A percentile compares a stretch with the other conserved stretches of the same genome.
phyloP scores from a whole-genome alignment of 441 rosid genomes.

The Gossypium schwendimanii region DNA sequence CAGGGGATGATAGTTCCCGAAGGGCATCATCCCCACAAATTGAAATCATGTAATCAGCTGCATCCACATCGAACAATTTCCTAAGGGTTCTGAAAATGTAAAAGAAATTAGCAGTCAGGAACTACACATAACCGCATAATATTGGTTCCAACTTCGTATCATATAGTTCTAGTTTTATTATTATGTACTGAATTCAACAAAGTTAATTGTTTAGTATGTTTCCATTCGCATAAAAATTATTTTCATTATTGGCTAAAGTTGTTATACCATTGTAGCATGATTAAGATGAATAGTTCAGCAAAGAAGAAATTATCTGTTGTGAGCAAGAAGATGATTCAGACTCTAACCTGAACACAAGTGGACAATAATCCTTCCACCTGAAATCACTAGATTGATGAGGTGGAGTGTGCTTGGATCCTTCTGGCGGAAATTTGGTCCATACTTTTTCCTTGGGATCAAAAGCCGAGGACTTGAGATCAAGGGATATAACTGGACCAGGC shows the following conservation, averaged over 20 bases:
- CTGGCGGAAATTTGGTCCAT: constrained; percentile 97
- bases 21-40: constrained; percentile 96
- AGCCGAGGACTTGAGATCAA: constrained; percentile 81
- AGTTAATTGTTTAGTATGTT: neutral
- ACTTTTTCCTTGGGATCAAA: constrained; percentile 93
- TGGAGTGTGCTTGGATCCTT: constrained; percentile 91
- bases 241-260: neutral
- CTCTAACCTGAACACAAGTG: constrained; percentile 85
- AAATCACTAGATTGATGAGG: constrained; percentile 94
- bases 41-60: constrained; percentile 95
- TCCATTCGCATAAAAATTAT: neutral
- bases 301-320: constrained; percentile 1
- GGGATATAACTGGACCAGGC: constrained; percentile 76
- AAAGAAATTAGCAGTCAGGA: neutral
- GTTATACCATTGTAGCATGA: neutral
- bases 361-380: constrained; percentile 97
- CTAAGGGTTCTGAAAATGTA: constrained; percentile 69
- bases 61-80: constrained; percentile 83
- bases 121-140: neutral
- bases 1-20: constrained; percentile 94
- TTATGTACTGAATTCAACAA: neutral
- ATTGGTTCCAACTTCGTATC: neutral
- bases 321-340: constrained; percentile 1
- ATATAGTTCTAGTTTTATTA: neutral
- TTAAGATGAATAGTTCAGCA: neutral